phyloP scores from a whole-genome alignment of 1,284 basidiomycete genomes.

The Cutaneotrichosporon sp. region DNA sequence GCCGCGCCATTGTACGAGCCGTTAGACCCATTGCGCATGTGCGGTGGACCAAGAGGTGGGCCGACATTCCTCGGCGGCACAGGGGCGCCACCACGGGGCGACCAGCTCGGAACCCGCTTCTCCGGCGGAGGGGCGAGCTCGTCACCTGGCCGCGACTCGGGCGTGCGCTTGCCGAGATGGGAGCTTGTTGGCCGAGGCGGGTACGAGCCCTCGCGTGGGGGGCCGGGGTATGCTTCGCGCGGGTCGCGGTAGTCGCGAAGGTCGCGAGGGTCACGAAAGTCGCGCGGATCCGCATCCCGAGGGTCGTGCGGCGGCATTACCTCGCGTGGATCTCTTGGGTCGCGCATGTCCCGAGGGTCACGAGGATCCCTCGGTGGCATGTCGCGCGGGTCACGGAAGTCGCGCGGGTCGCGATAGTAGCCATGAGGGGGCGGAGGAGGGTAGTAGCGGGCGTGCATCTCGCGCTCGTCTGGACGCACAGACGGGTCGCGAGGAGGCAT shows the following conservation, averaged over 20 bases:
- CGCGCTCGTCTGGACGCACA: not conserved
- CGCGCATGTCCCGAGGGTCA: slow-evolving; percentile 3
- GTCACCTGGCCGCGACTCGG: slow-evolving; percentile 9
- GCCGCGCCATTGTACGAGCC: not conserved
- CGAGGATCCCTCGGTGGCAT: slow-evolving; percentile 1
- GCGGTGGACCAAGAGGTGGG: not conserved
- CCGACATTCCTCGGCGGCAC: not conserved
- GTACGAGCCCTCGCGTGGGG: slow-evolving; percentile 4
- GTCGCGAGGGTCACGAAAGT: slow-evolving; percentile 3
- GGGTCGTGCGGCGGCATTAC: not conserved
- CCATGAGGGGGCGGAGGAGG: slow-evolving; percentile 2
- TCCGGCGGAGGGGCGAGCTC: not conserved
- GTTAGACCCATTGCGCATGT: slow-evolving; percentile 3
- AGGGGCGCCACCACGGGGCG: slow-evolving; percentile 1
- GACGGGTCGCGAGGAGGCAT: slow-evolving; percentile 3
- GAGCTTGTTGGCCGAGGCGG: slow-evolving; percentile 2
- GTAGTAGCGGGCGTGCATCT: slow-evolving; percentile 3
- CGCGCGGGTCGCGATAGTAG: slow-evolving; percentile 14
- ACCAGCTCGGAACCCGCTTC: slow-evolving; percentile 18
- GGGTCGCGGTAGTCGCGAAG: slow-evolving; percentile 4
- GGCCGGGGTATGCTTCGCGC: not conserved
- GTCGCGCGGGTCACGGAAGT: slow-evolving; percentile 6
- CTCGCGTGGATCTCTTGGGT: slow-evolving; percentile 4
- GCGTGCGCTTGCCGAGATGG: slow-evolving; percentile 16
- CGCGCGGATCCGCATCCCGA: not conserved